Evolutionary conservation across 2,329 filamentous ascomycete species (phyloP).

Genomic region (Colletotrichum endophyticum): DNA sequence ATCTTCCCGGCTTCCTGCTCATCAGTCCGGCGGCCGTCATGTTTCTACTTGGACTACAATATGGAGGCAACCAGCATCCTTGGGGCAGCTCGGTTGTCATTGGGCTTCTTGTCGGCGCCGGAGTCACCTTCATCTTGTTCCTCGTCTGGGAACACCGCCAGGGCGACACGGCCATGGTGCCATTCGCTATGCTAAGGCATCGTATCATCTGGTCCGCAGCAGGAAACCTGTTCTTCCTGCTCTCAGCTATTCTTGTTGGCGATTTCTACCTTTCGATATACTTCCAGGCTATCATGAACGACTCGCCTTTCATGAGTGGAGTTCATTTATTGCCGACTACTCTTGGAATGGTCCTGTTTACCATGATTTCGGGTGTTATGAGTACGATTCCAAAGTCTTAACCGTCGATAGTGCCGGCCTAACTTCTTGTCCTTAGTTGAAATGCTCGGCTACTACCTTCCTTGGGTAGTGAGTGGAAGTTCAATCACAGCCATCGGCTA

Average conservation of each 20-base stretch:
- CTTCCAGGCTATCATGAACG: slow-evolving; percentile 50
- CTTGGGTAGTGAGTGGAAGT: slow-evolving; percentile 15
- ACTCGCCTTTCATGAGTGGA: slow-evolving; percentile 25
- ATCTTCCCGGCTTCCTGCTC: slow-evolving; percentile 45
- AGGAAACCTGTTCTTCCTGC: slow-evolving; percentile 46
- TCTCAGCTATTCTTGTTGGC: slow-evolving; percentile 47
- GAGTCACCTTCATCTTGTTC: slow-evolving; percentile 36
- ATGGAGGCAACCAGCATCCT: slow-evolving; percentile 40
- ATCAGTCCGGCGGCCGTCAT: slow-evolving; percentile 44
- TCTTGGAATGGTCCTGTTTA: slow-evolving; percentile 22
- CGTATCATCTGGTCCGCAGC: slow-evolving; percentile 47
- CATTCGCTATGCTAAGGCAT: slow-evolving; percentile 45
- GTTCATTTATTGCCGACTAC: slow-evolving; percentile 31
- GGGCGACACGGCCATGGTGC: slow-evolving; percentile 55
- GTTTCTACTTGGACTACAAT: slow-evolving; percentile 50
- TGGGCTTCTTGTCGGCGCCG: slow-evolving; percentile 43
- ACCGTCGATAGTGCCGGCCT: not conserved
- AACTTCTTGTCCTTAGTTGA: not conserved
- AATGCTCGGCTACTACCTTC: slow-evolving; percentile 23
- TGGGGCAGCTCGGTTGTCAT: slow-evolving; percentile 45
- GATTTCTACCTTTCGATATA: slow-evolving; percentile 55
- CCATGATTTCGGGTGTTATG: slow-evolving; percentile 29
- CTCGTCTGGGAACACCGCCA: slow-evolving; percentile 44
- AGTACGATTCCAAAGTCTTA: slow-evolving; percentile 5
- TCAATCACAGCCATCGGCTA: slow-evolving; percentile 17